A percentile compares a stretch with the other conserved stretches of the same genome.
phyloP scores from a whole-genome alignment of 2,329 filamentous ascomycete genomes.

The Claviceps africana region DNA sequence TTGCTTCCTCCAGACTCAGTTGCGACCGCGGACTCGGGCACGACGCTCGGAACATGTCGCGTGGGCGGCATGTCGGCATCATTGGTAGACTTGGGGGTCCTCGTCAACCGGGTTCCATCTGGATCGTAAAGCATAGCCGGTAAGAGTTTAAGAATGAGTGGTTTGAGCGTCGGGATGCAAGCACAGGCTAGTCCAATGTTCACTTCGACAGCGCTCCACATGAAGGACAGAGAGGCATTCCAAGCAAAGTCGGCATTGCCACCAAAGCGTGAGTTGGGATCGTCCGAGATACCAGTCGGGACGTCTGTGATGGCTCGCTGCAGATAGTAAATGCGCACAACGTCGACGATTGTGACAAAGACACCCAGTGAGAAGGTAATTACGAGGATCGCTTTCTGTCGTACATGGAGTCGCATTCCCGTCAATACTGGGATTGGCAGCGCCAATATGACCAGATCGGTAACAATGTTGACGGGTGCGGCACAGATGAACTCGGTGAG shows the following conservation, averaged over 20 bases:
- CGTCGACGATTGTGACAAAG: constrained; percentile 78
- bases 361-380: constrained; percentile 76
- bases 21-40: neutral
- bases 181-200: constrained; percentile 82
- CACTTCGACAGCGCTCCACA: constrained; percentile 91
- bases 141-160: constrained; percentile 55
- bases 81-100: constrained; percentile 14
- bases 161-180: constrained; percentile 85
- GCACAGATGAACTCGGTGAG: constrained; percentile 56
- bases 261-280: constrained; percentile 33
- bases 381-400: constrained; percentile 78
- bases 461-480: constrained; percentile 82
- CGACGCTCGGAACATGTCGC: constrained; percentile 5
- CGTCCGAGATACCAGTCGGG: constrained; percentile 21
- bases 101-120: constrained; percentile 23
- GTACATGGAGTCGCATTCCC: constrained; percentile 66
- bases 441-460: constrained; percentile 75
- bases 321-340: constrained; percentile 79
- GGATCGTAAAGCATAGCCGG: constrained; percentile 42
- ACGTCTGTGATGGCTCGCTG: constrained; percentile 50
- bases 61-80: constrained; percentile 18
- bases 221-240: constrained; percentile 73
- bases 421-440: constrained; percentile 81
- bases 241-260: constrained; percentile 43
- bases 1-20: neutral